A percentile compares a stretch with the other conserved stretches of the same genome.
Evolutionary conservation across 2,329 filamentous ascomycete species (phyloP).

Genomic region (Penicillium sp.): DNA sequence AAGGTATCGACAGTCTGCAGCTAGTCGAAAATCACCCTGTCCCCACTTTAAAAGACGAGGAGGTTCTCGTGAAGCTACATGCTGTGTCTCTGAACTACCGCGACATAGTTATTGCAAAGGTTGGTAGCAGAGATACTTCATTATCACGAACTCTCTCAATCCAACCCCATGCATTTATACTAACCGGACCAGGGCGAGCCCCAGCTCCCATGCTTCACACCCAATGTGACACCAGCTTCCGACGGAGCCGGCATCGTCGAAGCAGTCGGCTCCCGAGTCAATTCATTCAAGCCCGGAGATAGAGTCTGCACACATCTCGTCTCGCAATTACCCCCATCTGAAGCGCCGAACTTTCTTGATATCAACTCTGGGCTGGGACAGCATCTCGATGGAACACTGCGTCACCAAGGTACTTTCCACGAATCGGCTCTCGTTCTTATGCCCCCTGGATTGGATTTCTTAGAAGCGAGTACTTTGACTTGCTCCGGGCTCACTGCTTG

Average conservation of each 20-base stretch:
- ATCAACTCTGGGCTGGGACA: constrained; percentile 49
- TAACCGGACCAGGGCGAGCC: constrained; percentile 49
- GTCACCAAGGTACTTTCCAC: constrained; percentile 49
- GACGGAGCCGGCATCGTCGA: constrained; percentile 45
- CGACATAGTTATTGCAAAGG: constrained; percentile 40
- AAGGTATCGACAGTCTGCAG: constrained; percentile 44
- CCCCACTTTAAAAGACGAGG: constrained; percentile 61
- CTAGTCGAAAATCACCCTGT: constrained; percentile 54
- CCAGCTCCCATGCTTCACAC: background rate
- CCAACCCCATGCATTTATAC: constrained; percentile 25
- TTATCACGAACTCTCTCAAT: too few species aligned
- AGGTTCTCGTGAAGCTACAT: constrained; percentile 64
- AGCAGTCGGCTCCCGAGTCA: constrained; percentile 53
- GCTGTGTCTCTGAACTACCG: constrained; percentile 46
- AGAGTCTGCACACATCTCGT: constrained; percentile 56
- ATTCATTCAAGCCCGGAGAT: constrained; percentile 54
- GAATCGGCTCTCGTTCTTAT: constrained; percentile 51
- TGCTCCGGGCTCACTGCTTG: constrained; percentile 53
- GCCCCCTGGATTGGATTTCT: constrained; percentile 49
- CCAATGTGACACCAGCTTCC: constrained; percentile 46
- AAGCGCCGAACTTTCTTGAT: constrained; percentile 39
- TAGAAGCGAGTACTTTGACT: constrained; percentile 50
- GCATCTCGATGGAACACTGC: constrained; percentile 49
- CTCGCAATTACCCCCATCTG: constrained; percentile 46
- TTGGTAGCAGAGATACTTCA: background rate